Evolutionary conservation across 1,139 yeast species (phyloP).

Genomic region (Eremothecium sinecaudum): DNA sequence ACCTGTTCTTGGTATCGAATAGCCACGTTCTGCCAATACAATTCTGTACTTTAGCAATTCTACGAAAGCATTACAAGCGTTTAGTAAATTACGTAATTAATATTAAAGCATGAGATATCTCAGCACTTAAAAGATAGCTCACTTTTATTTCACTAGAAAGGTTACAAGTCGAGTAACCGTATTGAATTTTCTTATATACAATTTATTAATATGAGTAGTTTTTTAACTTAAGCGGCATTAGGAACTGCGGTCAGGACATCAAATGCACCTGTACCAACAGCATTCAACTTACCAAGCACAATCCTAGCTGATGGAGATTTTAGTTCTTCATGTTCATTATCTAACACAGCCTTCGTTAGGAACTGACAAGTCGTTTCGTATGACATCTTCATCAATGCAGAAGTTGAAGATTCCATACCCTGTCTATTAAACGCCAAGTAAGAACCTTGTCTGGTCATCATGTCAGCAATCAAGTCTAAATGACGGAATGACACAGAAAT

Average conservation of each 20-base stretch:
- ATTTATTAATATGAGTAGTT: too few relatives aligned
- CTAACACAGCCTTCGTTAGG: constrained; percentile 90
- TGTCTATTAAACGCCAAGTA: constrained; percentile 96
- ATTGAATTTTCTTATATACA: too few relatives aligned
- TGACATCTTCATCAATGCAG: constrained; percentile 97
- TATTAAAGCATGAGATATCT: too few relatives aligned
- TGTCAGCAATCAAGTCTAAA: constrained; percentile 92
- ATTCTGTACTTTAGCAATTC: too few relatives aligned
- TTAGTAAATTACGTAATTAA: too few relatives aligned
- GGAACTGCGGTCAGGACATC: constrained; percentile 72
- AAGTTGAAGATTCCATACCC: constrained; percentile 92
- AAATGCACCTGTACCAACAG: constrained; percentile 94
- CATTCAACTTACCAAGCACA: constrained; percentile 83
- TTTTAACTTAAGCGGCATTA: not conserved
- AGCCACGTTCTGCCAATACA: too few relatives aligned
- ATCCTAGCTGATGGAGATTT: constrained; percentile 93
- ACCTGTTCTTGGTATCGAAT: constrained; percentile 54
- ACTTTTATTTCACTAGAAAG: too few relatives aligned
- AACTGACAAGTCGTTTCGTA: constrained; percentile 98
- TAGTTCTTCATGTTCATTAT: constrained; percentile 79
- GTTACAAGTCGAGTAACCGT: too few relatives aligned
- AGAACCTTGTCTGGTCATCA: constrained; percentile 98
- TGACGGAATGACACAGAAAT: constrained; percentile 90
- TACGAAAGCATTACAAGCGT: too few relatives aligned
- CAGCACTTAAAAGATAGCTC: too few relatives aligned